Conservation (phyloP, 768 basidiomycete genomes). For the Imleria badia region DNA sequence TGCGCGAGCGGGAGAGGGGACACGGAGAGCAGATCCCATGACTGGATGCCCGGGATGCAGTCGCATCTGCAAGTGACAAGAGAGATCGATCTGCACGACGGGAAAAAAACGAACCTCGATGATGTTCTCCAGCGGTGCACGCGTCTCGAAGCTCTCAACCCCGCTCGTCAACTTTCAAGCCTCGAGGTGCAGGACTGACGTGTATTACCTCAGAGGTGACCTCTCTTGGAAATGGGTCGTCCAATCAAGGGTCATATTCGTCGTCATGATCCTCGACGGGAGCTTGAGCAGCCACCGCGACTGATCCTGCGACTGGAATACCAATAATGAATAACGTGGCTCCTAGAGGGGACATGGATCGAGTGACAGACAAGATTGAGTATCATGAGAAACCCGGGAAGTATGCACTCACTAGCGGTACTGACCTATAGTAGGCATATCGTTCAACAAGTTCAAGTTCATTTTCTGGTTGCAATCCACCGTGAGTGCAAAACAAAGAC, state of each 20-base stretch:
- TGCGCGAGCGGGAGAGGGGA: slow-evolving; percentile 45
- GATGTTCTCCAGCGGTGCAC: slow-evolving; percentile 43
- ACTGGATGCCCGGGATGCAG: slow-evolving; percentile 60
- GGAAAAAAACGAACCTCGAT: slow-evolving; percentile 42
- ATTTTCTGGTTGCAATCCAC: too few species aligned
- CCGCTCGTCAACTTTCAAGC: neutral
- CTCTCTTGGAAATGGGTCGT: slow-evolving; percentile 53
- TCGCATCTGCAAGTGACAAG: slow-evolving; percentile 39
- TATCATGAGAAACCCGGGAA: too few species aligned
- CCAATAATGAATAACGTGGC: too few species aligned
- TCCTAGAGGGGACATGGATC: too few species aligned
- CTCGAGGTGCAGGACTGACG: slow-evolving; percentile 4
- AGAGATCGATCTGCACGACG: neutral
- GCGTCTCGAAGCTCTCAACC: slow-evolving; percentile 50
- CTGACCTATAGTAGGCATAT: too few species aligned
- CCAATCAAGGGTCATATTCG: too few species aligned
- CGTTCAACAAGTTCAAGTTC: too few species aligned
- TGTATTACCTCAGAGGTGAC: slow-evolving; percentile 45
- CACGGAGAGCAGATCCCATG: slow-evolving; percentile 74
- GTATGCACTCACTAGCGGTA: too few species aligned
- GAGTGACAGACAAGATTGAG: too few species aligned
- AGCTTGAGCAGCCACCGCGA: slow-evolving; percentile 13
- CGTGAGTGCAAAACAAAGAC: too few species aligned
- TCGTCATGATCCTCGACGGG: slow-evolving; percentile 40
- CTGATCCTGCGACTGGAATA: too few species aligned